Base-by-base conservation (phyloP, 768 basidiomycete species). In the Lactarius quietus region DNA sequence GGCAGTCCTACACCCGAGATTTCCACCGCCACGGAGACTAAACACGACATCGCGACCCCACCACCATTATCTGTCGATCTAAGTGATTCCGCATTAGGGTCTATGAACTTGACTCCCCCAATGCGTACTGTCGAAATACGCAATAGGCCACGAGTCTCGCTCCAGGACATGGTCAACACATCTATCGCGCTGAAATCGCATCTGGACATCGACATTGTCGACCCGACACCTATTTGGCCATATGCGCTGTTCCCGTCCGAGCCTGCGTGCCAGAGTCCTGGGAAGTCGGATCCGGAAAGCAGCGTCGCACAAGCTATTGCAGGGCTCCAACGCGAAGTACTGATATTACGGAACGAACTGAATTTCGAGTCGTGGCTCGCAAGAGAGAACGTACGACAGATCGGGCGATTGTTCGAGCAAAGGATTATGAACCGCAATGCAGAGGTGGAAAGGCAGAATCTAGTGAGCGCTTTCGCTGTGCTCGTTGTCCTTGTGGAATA, bases 331-430 rank as follows among this genome's bases (percentile, higher is more conserved):
- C 81, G 88, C 52, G 90, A 94, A 71, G 80, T 90, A 1, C 74
- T 93, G 3, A 74, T 93, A 33, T 78, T 94, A 33, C 81, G 88
- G 57, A 92, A 86, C 72, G 92, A 94, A 68, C 83, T 94, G 48
- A 92, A 92, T 72, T 92, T 93, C 66, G 90, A 94, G 76, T 78
- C 88, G 29, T 95, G 92, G 90, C 77, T 90, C 48, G 86, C 90
- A 63, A 81, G 90, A 68, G 87, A 93, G 75, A 92, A 92, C 64
- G 82, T 89, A 59, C 85, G 86, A 72, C 90, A 93, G 71, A 89
- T 95, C 57, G 90, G 88, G n/a, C 82, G 87, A 45, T 77, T 94
- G 51, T 88, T 91, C 70, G 83, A 88, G 68, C 87, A 91, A 68
- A 86, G 85, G 36, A 84, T 90, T 28, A 74, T 89, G 41, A 85